Base-by-base conservation (phyloP, 331 rosid species). In the Erythrophleum ivorense region DNA sequence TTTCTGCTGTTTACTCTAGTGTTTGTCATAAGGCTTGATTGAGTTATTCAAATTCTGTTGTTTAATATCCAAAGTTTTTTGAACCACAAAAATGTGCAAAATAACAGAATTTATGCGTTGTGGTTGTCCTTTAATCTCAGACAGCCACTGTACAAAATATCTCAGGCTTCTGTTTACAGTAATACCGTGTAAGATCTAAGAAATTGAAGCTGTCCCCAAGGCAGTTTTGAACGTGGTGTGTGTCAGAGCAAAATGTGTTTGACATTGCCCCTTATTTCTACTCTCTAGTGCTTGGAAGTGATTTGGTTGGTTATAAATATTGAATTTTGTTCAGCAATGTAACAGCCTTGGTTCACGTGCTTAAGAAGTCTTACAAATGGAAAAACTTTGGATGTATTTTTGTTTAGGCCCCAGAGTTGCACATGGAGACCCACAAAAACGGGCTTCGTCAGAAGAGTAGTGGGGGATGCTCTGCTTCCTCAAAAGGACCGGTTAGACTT, bases 401-500 rank as follows among this genome's bases (percentile, higher is more conserved):
- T 66, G 48, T 53, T 2, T 63, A 94, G 97, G 97, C 95, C n/a
- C 91, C 94, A 2, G 92, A 87, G 41, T 85, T 94, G 83, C 95
- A 94, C 88, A 78, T 80, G 84, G 94, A 94, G 86, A 76, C 92
- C 83, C 97, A 90, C 80, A 92, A 82, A 85, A 81, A 72, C 41
- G 93, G 87, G 60, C 76, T 85, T 71, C 87, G 84, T 84, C 94
- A 87, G 64, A 91, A 87, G 87, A 76, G 60, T 78, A 13, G 80
- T 31, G 91, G 79, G 55, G 91, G 82, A 78, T 54, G 91, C 41
- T 85, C 90, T 82, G 70, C 91, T 58, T 66, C 95, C 24, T 83
- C 93, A 62, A 86, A 81, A 64, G 78, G 72, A 79, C 86, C 89
- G 97, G 98, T 94, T 64, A 80, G 82, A 58, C 45, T 21, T 69